Conservation (phyloP, 345 rosid genomes). For the Microthlaspi erraticum region DNA sequence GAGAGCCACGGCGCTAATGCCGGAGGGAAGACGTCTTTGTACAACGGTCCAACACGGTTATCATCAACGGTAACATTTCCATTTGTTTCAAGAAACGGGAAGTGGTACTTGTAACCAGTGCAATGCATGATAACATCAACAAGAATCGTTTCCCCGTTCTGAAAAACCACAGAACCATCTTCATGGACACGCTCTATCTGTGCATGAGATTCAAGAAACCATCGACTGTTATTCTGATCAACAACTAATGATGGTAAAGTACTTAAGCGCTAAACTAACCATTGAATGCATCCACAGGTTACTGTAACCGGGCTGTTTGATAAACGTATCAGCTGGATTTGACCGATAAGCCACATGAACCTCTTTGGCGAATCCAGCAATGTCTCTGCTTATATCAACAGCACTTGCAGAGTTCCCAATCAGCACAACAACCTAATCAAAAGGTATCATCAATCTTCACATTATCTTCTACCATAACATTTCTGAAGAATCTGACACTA, state of each 20-base stretch:
- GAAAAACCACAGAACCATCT: slow-evolving; percentile 73
- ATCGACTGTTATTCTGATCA: background rate
- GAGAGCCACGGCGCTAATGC: slow-evolving; percentile 74
- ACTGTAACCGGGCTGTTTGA: slow-evolving; percentile 50
- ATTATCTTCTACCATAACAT: background rate
- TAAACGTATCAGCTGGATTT: slow-evolving; percentile 52
- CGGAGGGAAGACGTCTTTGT: slow-evolving; percentile 82
- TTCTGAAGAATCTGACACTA: background rate
- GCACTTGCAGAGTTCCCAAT: slow-evolving; percentile 78
- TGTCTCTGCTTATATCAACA: slow-evolving; percentile 72
- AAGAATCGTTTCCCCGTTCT: slow-evolving; percentile 50
- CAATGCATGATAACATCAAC: slow-evolving; percentile 81
- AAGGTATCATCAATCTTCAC: slow-evolving; percentile 4
- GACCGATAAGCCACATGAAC: slow-evolving; percentile 76
- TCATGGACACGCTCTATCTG: slow-evolving; percentile 62
- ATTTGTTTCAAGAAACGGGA: slow-evolving; percentile 83
- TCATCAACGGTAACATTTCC: slow-evolving; percentile 75
- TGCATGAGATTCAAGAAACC: slow-evolving; percentile 36
- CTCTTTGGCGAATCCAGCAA: slow-evolving; percentile 75
- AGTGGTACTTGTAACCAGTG: slow-evolving; percentile 90
- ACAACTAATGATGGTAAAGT: no score
- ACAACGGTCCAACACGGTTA: slow-evolving; percentile 78
- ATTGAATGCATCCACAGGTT: slow-evolving; percentile 81
- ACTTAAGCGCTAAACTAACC: slow-evolving; percentile 51
- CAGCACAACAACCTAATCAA: slow-evolving; percentile 64